These are phyloP conservation scores for Linderina pennispora DNA, from an alignment of 192 early-diverging fungal genomes.

Conservation along the genomic window DNA sequence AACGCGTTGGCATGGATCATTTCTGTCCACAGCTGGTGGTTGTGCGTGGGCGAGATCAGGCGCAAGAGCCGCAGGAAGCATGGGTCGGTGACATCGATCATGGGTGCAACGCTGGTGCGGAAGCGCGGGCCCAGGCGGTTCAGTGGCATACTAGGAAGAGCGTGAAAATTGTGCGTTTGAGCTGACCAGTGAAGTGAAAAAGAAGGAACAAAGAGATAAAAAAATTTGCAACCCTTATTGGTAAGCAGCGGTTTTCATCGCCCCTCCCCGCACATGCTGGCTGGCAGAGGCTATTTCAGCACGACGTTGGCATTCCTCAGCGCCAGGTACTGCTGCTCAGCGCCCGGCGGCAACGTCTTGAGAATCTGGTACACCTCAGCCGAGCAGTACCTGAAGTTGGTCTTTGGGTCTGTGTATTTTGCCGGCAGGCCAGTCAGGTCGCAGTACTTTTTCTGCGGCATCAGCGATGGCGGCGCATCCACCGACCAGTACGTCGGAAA, in stretches of 20 bases:
- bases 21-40: slow-evolving; percentile 61
- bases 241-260: no score
- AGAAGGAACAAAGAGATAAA: slow-evolving; percentile 1
- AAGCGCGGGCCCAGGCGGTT: slow-evolving; percentile 5
- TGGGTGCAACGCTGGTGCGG: slow-evolving; percentile 63
- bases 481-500: slow-evolving; percentile 74
- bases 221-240: no score
- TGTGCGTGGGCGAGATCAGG: slow-evolving; percentile 57
- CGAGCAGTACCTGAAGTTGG: slow-evolving; percentile 72
- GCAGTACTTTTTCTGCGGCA: slow-evolving; percentile 85
- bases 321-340: slow-evolving; percentile 76
- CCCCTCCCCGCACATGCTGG: no score
- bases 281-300: slow-evolving; percentile 44
- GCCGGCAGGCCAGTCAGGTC: slow-evolving; percentile 85
- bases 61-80: slow-evolving; percentile 58
- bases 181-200: neutral
- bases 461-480: slow-evolving; percentile 75
- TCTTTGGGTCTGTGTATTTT: slow-evolving; percentile 84
- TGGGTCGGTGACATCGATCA: slow-evolving; percentile 71
- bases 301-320: slow-evolving; percentile 74
- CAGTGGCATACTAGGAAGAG: neutral
- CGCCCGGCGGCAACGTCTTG: slow-evolving; percentile 60
- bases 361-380: slow-evolving; percentile 76
- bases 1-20: slow-evolving; percentile 60
- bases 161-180: neutral